Evolutionary conservation across 2,329 filamentous ascomycete genomes (phyloP).

Genomic region (Aspergillus fumigatiaffinis): DNA sequence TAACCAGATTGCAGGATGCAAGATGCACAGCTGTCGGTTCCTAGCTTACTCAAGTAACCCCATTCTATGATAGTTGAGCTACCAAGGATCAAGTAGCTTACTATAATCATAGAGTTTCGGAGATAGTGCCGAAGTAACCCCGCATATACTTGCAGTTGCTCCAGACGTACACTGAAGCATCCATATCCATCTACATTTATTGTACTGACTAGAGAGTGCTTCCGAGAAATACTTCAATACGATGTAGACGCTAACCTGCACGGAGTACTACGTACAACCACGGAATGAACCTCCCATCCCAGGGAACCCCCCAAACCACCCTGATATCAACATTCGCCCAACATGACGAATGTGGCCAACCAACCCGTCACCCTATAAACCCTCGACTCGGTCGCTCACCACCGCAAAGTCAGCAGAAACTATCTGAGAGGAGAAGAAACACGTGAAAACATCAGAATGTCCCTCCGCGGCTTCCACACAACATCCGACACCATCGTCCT

Average conservation of each 20-base stretch:
- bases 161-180: background rate
- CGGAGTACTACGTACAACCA: background rate
- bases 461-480: slow-evolving; percentile 6
- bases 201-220: too few relatives aligned
- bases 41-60: background rate
- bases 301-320: background rate
- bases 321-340: background rate
- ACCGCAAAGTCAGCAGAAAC: background rate
- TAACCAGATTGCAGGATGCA: background rate
- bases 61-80: too few relatives aligned
- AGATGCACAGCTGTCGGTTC: background rate
- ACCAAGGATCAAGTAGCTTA: background rate
- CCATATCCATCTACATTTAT: too few relatives aligned
- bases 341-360: background rate
- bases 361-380: background rate
- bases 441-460: background rate
- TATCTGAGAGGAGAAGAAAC: background rate
- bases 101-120: background rate
- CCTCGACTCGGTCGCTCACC: background rate
- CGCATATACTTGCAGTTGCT: background rate
- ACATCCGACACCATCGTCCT: slow-evolving; percentile 8
- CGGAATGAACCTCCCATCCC: background rate
- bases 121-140: background rate
- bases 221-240: background rate
- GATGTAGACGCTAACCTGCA: background rate